Evolutionary conservation across 768 basidiomycete species (phyloP), one percentile per base, ranked within the genome.

Genomic region (Tylopilus sp.): DNA sequence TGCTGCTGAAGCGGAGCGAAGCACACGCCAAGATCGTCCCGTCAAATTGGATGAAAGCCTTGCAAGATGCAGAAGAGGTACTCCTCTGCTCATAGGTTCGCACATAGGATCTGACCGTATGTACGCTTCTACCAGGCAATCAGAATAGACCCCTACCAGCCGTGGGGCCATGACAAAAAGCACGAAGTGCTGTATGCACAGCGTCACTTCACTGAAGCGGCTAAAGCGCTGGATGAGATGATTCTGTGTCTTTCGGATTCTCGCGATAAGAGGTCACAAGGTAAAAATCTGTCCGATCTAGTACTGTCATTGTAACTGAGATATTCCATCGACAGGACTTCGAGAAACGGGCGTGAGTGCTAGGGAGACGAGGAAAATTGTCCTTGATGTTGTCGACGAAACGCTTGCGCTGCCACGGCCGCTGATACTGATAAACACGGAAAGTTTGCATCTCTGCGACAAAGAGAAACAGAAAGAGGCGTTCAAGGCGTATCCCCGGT

Each of bases 11-110:
- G 17, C 45, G 62, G 7, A 61, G 62, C 7, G 7, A 31, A 22
- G 63, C 59, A 14, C 30, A 60, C 25, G 24, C 30, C 2, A 3
- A 46, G 16, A 37, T 34, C 16, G 9, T 5, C 37, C 11, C 10
- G 41, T n/a, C 5, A 21, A 52, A 55, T 22, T 60, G 46, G 57
- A 4, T 3, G 3, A 2, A 28, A 6, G 62, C 54, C 5, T 26
- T 56, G 38, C 28, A 19, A 37, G 63, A 64, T 45, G 59, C 59
- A 37, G 46, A 61, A 7, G 54, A 60, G 28, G 59, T 61, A 48
- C 17, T 2, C n/a, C 34, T 12, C 22, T 16, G 6, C 16, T 34
- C 36, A 1, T 29, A 12, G 11, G 4, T 42, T 9, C 16, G 5
- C 29, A 10, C 0, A 4, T 28, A 6, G 28, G 19, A 13, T 21